Percentiles rank a stretch among this genome's conserved stretches.
These are phyloP conservation scores for Nakataea oryzae DNA, from an alignment of 2,329 filamentous ascomycete genomes.

Conservation along the genomic window DNA sequence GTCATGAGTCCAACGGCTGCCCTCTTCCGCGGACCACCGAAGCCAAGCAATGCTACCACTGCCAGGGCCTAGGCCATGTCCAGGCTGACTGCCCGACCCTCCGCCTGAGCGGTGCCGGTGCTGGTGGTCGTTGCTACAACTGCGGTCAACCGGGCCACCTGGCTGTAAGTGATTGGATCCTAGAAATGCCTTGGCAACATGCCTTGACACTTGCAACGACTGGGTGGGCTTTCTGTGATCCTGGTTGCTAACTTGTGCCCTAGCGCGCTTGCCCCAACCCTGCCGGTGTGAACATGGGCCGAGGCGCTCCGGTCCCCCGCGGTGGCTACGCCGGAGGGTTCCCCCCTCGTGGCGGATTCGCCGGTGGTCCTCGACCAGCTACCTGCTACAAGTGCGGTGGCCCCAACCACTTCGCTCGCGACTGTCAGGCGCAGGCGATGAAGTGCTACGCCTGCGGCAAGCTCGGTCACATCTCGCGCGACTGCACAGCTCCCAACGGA, in stretches of 20 bases:
- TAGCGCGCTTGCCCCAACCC: slow-evolving; percentile 78
- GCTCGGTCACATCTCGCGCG: slow-evolving; percentile 82
- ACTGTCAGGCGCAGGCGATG: slow-evolving; percentile 97
- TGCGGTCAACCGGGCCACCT: slow-evolving; percentile 90
- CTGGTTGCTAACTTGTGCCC: not conserved
- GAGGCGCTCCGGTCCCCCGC: slow-evolving; percentile 58
- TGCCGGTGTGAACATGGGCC: slow-evolving; percentile 48
- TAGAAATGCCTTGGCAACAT: not conserved
- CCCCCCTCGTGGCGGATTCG: slow-evolving; percentile 61
- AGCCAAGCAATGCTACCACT: slow-evolving; percentile 99
- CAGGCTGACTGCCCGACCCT: slow-evolving; percentile 98
- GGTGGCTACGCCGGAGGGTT: slow-evolving; percentile 50
- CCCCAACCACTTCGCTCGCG: slow-evolving; percentile 95
- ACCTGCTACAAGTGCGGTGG: slow-evolving; percentile 71
- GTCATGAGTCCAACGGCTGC: slow-evolving; percentile 97
- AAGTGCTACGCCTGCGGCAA: slow-evolving; percentile 98
- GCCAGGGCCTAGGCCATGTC: slow-evolving; percentile 94
- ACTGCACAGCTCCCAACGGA: slow-evolving; percentile 95
- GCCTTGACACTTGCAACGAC: not conserved
- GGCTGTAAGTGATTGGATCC: slow-evolving; percentile 53
- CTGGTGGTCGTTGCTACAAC: slow-evolving; percentile 88
- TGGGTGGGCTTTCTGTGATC: not conserved
- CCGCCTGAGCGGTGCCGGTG: slow-evolving; percentile 73
- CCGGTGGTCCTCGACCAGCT: slow-evolving; percentile 55
- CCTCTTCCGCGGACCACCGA: slow-evolving; percentile 94